Evolutionary conservation across 169 alveolate genomes (phyloP).

Genomic region (Plasmodium fragile): DNA sequence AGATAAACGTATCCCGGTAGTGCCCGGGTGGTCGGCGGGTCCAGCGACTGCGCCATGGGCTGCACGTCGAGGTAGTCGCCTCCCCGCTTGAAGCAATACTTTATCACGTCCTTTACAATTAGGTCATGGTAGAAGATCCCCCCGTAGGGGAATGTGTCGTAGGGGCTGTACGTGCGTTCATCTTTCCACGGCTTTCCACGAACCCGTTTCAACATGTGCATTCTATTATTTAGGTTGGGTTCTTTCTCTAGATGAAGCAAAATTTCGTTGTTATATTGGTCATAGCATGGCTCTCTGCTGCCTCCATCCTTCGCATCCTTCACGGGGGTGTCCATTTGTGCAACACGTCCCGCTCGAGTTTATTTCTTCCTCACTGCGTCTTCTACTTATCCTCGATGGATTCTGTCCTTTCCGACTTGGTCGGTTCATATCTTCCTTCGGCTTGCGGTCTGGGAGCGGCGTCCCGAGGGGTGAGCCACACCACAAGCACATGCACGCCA

Average conservation of each 20-base stretch:
- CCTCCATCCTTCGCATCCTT: neutral
- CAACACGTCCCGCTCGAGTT: neutral
- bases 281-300: neutral
- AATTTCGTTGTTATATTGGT: conserved; percentile 42
- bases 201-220: conserved; percentile 7
- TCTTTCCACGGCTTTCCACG: neutral
- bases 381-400: neutral
- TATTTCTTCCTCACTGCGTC: neutral
- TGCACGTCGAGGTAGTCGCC: neutral
- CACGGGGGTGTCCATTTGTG: neutral
- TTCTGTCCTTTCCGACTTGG: neutral
- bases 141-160: conserved; percentile 61
- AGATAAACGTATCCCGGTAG: conserved; percentile 11
- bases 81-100: conserved; percentile 8
- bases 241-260: conserved; percentile 35
- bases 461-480: neutral
- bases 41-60: neutral
- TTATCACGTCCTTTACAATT: conserved; percentile 47
- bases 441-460: neutral
- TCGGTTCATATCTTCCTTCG: neutral
- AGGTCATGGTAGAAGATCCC: conserved; percentile 60
- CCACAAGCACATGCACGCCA: neutral
- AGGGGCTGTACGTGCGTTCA: conserved; percentile 24
- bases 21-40: neutral
- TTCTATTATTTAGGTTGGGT: conserved; percentile 24